Percentiles rank a stretch among this genome's conserved stretches.
Evolutionary conservation across 805 yeast species (phyloP).

Genomic region (Candida vartiovaarae): DNA sequence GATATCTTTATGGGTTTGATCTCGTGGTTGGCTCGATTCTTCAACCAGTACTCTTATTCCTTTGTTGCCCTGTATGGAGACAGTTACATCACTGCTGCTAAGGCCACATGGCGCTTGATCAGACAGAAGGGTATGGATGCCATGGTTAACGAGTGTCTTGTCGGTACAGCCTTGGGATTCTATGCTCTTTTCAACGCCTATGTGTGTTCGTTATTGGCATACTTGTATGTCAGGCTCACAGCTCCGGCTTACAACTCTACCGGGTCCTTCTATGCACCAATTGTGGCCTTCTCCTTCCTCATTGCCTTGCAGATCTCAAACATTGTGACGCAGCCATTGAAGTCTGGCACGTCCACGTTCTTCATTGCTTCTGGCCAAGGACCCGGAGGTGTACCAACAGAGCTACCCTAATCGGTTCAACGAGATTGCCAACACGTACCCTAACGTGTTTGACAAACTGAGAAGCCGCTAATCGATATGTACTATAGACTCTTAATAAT

Average conservation of each 20-base stretch:
- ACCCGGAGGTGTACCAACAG: slow-evolving; percentile 75
- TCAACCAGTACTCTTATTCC: slow-evolving; percentile 86
- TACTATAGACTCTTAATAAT: no score
- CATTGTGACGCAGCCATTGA: slow-evolving; percentile 65
- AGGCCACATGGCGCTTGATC: slow-evolving; percentile 73
- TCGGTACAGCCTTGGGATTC: slow-evolving; percentile 71
- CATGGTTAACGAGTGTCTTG: slow-evolving; percentile 74
- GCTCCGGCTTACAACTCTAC: slow-evolving; percentile 54
- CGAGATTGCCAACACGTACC: slow-evolving; percentile 57
- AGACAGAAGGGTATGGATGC: slow-evolving; percentile 80
- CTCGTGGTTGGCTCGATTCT: slow-evolving; percentile 77
- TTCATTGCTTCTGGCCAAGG: slow-evolving; percentile 77
- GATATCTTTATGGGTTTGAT: slow-evolving; percentile 56
- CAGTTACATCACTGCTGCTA: slow-evolving; percentile 66
- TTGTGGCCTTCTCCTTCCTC: slow-evolving; percentile 66
- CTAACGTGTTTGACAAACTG: slow-evolving; percentile 56
- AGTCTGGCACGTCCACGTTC: slow-evolving; percentile 77
- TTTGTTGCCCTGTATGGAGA: slow-evolving; percentile 85
- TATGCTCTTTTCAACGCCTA: slow-evolving; percentile 69
- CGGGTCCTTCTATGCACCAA: slow-evolving; percentile 62
- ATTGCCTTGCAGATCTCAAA: slow-evolving; percentile 72
- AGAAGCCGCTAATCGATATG: slow-evolving; percentile 10
- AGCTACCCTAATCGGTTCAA: slow-evolving; percentile 66
- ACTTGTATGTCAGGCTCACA: slow-evolving; percentile 60
- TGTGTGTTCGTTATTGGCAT: slow-evolving; percentile 54